Base-by-base conservation (phyloP, 2,329 filamentous ascomycete species). In the Nemania bipapillata region DNA sequence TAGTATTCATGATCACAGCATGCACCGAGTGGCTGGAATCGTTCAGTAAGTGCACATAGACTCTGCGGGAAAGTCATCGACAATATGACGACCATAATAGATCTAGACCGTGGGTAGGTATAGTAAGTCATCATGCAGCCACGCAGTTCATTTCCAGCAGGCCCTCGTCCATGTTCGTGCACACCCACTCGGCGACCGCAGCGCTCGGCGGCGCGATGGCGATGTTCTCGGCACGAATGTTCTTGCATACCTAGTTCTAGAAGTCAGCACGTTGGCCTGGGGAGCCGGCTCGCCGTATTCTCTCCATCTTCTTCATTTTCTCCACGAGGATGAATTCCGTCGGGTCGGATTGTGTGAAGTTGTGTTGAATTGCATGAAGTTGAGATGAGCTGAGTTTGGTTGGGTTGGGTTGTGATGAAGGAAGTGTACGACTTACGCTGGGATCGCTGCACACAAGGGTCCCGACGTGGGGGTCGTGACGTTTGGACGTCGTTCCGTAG, bases 401-500 rank as follows among this genome's bases (percentile, higher is more conserved):
- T 37, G 2, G 8, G 6, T 9, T 37, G 11, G n/a, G 37, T 17
- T 42, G 20, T 8, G 8, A 26, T 49, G 17, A 24, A 9, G 47
- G 15, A 50, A 3, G 32, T 17, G 24, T 8, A 50, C 8, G 7
- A 58, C 66, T 60, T 61, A 70, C 69, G 15, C 69, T 70, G 3
- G 69, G 66, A 20, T 70, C 66, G 35, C 69, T 76, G 71, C 69
- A 74, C 61, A 69, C 62, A 8, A 73, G 65, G 5, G 47, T 59
- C 4, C 70, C 71, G n/a, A 73, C 71, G 28, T 65, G 32, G 0
- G 71, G 71, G 40, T 72, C 68, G 47, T 73, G 66, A 22, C 59
- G 42, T 75, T 7, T 53, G 40, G 73, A 61, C 28, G 85, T 87
- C 3, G 80, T 84, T 17, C 87, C 87, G 26, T 78, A 77, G 75